A percentile compares a stretch with the other conserved stretches of the same genome.
Conservation (phyloP, 495 filamentous ascomycete species). For the Lasiosphaeriaceae sp. region DNA sequence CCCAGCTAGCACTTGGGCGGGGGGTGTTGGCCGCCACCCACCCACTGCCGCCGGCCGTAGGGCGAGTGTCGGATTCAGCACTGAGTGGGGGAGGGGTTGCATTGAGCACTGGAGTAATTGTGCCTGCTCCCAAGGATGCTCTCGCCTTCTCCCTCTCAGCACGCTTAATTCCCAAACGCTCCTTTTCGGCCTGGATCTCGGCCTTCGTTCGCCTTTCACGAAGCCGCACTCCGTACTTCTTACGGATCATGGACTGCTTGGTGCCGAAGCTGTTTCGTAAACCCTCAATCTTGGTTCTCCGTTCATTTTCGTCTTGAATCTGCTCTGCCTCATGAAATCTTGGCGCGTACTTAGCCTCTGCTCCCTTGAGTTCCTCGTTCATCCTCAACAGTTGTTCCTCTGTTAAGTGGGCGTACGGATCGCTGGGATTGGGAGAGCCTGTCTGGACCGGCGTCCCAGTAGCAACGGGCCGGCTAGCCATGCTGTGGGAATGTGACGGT, state of each 20-base stretch:
- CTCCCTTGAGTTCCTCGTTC: constrained; percentile 34
- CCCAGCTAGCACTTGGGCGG: constrained; percentile 10
- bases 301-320: constrained; percentile 30
- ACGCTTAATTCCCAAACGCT: constrained; percentile 33
- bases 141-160: constrained; percentile 18
- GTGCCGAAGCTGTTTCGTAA: constrained; percentile 45
- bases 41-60: constrained; percentile 11
- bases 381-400: constrained; percentile 19
- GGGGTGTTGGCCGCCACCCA: constrained; percentile 31
- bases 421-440: constrained; percentile 16
- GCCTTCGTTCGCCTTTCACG: constrained; percentile 40
- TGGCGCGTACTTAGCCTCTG: constrained; percentile 33
- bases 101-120: neutral
- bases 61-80: constrained; percentile 4
- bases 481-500: constrained; percentile 1
- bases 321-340: constrained; percentile 37
- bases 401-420: constrained; percentile 40
- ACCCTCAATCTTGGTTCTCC: constrained; percentile 32
- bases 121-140: neutral
- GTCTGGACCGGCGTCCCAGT: neutral
- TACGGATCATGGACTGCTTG: constrained; percentile 46
- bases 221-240: constrained; percentile 47
- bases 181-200: constrained; percentile 38
- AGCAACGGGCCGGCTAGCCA: neutral
- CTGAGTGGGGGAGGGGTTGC: neutral